Conservation (phyloP, 2,329 filamentous ascomycete species). For the Fusarium aywerte region DNA sequence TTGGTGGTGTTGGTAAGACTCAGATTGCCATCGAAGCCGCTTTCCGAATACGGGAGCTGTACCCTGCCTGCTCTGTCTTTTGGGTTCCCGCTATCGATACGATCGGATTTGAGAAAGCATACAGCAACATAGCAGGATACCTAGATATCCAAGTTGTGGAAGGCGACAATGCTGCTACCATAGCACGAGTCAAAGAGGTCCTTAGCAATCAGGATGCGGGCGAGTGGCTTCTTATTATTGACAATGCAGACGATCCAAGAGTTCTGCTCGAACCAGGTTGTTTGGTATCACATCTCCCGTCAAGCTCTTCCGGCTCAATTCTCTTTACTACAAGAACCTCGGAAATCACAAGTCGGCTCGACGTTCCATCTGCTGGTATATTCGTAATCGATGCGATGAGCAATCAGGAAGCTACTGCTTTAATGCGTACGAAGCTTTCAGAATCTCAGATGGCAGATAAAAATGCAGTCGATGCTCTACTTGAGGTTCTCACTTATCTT, state of each 20-base stretch:
- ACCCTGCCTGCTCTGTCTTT: neutral
- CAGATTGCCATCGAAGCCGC: neutral
- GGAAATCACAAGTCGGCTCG: too few relatives aligned
- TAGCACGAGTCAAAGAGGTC: too few relatives aligned
- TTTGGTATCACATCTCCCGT: neutral
- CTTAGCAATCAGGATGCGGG: neutral
- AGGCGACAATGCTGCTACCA: neutral
- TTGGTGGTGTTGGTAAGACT: neutral
- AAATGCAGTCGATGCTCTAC: too few relatives aligned
- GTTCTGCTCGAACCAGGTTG: neutral
- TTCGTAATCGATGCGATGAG: too few relatives aligned
- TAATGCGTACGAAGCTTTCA: too few relatives aligned
- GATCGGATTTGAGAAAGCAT: accelerated
- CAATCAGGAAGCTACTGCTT: too few relatives aligned
- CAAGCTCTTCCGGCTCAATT: accelerated
- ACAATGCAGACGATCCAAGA: neutral
- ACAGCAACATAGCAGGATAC: accelerated
- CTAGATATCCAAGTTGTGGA: accelerated
- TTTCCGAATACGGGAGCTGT: neutral
- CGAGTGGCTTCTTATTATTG: neutral
- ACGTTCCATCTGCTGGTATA: too few relatives aligned
- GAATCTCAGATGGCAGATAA: too few relatives aligned
- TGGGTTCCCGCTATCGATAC: neutral
- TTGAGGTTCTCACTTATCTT: too few relatives aligned
- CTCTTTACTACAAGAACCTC: too few relatives aligned